A percentile compares a stretch with the other conserved stretches of the same genome.
Evolutionary conservation across 805 yeast genomes (phyloP).

Genomic region (Pichia scutulata): DNA sequence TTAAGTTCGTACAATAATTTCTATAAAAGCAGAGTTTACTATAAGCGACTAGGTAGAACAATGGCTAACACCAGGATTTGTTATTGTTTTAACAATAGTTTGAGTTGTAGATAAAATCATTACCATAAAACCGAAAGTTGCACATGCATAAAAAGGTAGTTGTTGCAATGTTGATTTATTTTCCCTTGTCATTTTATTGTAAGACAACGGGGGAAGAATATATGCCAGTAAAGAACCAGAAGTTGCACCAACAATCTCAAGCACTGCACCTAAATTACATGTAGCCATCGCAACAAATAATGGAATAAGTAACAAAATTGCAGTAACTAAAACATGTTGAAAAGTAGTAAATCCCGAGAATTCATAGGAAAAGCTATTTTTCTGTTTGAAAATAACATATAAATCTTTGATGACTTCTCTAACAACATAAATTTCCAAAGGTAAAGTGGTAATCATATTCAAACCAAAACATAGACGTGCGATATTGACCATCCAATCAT

Average conservation of each 20-base stretch:
- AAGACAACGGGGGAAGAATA: constrained; percentile 83
- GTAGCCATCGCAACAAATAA: constrained; percentile 73
- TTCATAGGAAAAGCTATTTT: constrained; percentile 12
- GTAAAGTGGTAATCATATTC: constrained; percentile 88
- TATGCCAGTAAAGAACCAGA: constrained; percentile 91
- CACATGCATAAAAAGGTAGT: constrained; percentile 52
- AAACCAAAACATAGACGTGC: constrained; percentile 89
- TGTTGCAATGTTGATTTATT: constrained; percentile 36
- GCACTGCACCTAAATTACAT: constrained; percentile 81
- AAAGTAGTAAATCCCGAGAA: constrained; percentile 27
- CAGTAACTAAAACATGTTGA: constrained; percentile 59
- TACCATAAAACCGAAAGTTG: constrained; percentile 63
- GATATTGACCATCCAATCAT: constrained; percentile 68
- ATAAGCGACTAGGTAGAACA: constrained; percentile 33
- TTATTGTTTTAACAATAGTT: constrained; percentile 42
- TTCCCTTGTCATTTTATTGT: constrained; percentile 51
- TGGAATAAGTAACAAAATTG: constrained; percentile 54
- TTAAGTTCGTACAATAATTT: neutral
- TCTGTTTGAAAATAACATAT: constrained; percentile 25
- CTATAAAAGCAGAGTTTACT: neutral
- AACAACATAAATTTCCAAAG: constrained; percentile 83
- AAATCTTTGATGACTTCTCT: constrained; percentile 78
- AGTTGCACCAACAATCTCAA: constrained; percentile 87
- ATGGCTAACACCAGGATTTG: constrained; percentile 34
- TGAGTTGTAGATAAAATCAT: constrained; percentile 78